Evolutionary conservation across 345 rosid species (phyloP).

Genomic region (Odontarrhena argentea): DNA sequence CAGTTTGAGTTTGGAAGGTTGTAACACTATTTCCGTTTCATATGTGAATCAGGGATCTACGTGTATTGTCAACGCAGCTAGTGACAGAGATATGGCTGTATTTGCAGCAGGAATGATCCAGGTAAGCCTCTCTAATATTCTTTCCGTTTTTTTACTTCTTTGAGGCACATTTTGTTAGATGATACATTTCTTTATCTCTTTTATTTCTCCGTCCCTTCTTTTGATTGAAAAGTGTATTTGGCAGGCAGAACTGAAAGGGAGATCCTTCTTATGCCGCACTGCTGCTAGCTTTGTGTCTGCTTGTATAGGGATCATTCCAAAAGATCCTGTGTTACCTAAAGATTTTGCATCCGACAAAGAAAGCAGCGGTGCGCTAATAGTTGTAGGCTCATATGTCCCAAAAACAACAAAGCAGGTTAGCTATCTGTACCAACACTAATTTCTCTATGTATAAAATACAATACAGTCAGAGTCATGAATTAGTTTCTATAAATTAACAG

Average conservation of each 20-base stretch:
- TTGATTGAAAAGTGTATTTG: slow-evolving; percentile 33
- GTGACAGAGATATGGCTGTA: slow-evolving; percentile 94
- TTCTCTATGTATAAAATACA: slow-evolving; percentile 25
- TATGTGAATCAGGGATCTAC: slow-evolving; percentile 64
- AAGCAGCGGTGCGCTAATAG: slow-evolving; percentile 74
- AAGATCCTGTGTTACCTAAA: slow-evolving; percentile 74
- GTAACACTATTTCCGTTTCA: slow-evolving; percentile 34
- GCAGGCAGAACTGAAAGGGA: slow-evolving; percentile 93
- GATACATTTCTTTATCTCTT: slow-evolving; percentile 3
- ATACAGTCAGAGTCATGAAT: slow-evolving; percentile 1
- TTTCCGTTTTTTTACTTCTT: slow-evolving; percentile 13
- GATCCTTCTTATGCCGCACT: slow-evolving; percentile 86
- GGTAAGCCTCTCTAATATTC: slow-evolving; percentile 49
- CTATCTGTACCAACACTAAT: slow-evolving; percentile 19
- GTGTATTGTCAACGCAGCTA: slow-evolving; percentile 93
- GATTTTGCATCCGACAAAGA: slow-evolving; percentile 68
- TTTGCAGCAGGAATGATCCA: slow-evolving; percentile 94
- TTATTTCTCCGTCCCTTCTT: slow-evolving; percentile 12
- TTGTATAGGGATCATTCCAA: slow-evolving; percentile 78
- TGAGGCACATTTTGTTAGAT: slow-evolving; percentile 2
- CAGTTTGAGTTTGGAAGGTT: background rate
- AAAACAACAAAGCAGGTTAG: slow-evolving; percentile 93
- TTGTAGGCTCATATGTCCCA: slow-evolving; percentile 97
- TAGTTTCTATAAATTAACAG: slow-evolving; percentile 45
- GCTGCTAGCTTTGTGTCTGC: slow-evolving; percentile 98